phyloP scores from a whole-genome alignment of 192 early-diverging fungal genomes.

The Coemansia erecta region DNA sequence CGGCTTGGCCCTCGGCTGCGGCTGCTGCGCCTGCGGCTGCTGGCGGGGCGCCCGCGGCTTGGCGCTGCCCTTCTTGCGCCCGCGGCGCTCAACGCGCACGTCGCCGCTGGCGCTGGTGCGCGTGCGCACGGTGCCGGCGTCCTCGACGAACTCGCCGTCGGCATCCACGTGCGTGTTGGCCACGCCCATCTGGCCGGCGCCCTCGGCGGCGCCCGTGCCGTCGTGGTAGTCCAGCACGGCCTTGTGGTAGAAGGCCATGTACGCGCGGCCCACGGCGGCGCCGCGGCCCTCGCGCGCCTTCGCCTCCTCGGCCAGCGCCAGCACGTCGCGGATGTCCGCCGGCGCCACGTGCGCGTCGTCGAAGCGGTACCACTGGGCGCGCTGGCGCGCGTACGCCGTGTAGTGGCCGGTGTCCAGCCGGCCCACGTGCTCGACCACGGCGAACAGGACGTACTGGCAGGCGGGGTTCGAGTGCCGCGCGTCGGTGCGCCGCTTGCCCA shows the following conservation, averaged over 20 bases:
- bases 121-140: slow-evolving; percentile 34
- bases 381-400: slow-evolving; percentile 73
- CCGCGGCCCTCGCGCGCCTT: slow-evolving; percentile 57
- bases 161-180: slow-evolving; percentile 22
- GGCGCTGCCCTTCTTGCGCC: slow-evolving; percentile 48
- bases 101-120: slow-evolving; percentile 35
- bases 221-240: slow-evolving; percentile 62
- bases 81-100: slow-evolving; percentile 39
- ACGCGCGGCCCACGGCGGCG: slow-evolving; percentile 53
- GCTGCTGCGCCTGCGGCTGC: neutral
- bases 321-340: slow-evolving; percentile 69
- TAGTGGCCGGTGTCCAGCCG: slow-evolving; percentile 95
- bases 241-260: slow-evolving; percentile 90
- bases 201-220: slow-evolving; percentile 7
- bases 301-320: slow-evolving; percentile 56
- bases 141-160: slow-evolving; percentile 30
- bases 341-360: slow-evolving; percentile 81
- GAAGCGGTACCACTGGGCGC: slow-evolving; percentile 85
- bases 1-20: neutral
- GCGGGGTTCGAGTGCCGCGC: slow-evolving; percentile 58
- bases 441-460: slow-evolving; percentile 83
- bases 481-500: slow-evolving; percentile 33
- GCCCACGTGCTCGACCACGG: slow-evolving; percentile 89
- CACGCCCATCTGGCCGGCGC: slow-evolving; percentile 15
- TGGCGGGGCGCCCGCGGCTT: slow-evolving; percentile 6